Evolutionary conservation across 129 eudicot species (phyloP).

Genomic region (Pseudognaphalium luteoalbum): DNA sequence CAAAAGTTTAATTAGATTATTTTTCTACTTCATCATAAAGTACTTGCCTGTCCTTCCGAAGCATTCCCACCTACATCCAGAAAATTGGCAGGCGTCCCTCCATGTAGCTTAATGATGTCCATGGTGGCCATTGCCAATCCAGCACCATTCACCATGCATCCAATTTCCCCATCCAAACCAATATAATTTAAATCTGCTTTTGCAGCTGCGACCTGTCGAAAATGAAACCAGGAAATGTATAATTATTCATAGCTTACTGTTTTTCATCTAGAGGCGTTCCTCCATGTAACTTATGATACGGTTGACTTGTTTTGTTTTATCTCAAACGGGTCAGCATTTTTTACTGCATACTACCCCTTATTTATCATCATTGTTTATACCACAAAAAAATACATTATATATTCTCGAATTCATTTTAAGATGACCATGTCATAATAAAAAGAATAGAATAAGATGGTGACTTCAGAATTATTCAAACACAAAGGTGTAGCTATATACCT

Average conservation of each 20-base stretch:
- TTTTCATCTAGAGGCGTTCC: not conserved
- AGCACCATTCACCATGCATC: constrained; percentile 99
- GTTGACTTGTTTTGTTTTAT: not conserved
- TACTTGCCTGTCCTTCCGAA: constrained; percentile 80
- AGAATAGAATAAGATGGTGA: not conserved
- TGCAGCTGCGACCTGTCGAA: constrained; percentile 88
- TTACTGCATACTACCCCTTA: not conserved
- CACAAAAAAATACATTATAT: not conserved
- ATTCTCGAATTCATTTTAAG: not conserved
- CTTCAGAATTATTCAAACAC: constrained; percentile 6
- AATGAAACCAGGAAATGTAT: not conserved
- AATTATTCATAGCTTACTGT: constrained; percentile 2
- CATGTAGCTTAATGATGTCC: constrained; percentile 94
- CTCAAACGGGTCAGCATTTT: not conserved
- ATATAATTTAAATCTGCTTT: constrained; percentile 94
- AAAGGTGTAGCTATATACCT: constrained; percentile 50
- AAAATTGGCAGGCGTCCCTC: constrained; percentile 98
- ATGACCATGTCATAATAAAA: constrained; percentile 14
- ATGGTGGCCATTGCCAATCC: constrained; percentile 99
- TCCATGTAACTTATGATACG: not conserved
- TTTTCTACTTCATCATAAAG: not conserved
- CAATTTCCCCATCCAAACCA: constrained; percentile 97
- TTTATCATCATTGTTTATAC: not conserved
- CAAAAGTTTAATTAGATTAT: not conserved
- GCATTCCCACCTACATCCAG: constrained; percentile 99